Evolutionary conservation across 345 rosid species (phyloP).

Genomic region (Populus nigra): DNA sequence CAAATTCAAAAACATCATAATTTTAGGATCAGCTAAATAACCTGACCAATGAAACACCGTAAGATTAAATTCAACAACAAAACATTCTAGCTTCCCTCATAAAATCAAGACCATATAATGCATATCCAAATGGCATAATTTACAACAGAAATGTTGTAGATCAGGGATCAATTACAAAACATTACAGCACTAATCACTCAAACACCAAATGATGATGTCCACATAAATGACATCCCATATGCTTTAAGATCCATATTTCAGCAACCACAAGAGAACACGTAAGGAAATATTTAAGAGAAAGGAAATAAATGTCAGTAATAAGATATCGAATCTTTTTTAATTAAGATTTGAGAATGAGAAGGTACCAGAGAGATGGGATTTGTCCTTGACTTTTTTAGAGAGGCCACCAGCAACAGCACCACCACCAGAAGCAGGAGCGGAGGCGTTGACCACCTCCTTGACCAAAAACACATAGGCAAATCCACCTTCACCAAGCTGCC

Average conservation of each 20-base stretch:
- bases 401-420: conserved; percentile 41
- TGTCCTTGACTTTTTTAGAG: conserved; percentile 84
- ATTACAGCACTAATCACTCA: neutral
- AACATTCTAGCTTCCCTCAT: too few species aligned
- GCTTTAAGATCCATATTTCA: neutral
- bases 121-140: neutral
- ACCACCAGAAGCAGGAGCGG: conserved; percentile 42
- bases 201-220: neutral
- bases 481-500: conserved; percentile 99
- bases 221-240: neutral
- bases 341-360: neutral
- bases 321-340: neutral
- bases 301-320: neutral
- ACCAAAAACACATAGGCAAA: conserved; percentile 85
- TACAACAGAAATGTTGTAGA: neutral
- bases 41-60: too few species aligned
- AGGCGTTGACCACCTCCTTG: conserved; percentile 62
- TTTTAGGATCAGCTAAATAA: too few species aligned
- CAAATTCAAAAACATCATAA: too few species aligned
- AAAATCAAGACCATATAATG: too few species aligned
- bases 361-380: conserved; percentile 81
- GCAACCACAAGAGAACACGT: too few species aligned
- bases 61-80: too few species aligned
- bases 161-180: neutral
- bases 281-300: neutral